phyloP scores from a whole-genome alignment of 108 stramenopile genomes.

The Skeletonema marinoi region DNA sequence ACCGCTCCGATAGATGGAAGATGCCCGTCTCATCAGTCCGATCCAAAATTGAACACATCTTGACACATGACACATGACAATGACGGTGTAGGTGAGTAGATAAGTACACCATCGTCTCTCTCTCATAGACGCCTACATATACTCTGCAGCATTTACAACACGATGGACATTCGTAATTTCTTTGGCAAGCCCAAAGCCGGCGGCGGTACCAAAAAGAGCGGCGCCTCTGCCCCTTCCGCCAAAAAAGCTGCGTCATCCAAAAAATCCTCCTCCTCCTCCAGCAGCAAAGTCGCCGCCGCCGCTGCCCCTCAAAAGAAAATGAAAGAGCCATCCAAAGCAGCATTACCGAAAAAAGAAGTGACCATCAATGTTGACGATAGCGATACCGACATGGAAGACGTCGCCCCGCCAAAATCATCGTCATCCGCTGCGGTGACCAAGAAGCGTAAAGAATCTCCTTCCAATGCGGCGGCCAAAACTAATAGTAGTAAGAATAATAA shows the following conservation, averaged over 20 bases:
- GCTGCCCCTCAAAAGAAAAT: not conserved
- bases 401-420: not conserved
- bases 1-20: too few species aligned
- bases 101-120: too few species aligned
- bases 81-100: too few species aligned
- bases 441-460: not conserved
- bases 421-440: not conserved
- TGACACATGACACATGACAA: too few species aligned
- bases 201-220: not conserved
- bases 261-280: not conserved
- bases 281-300: not conserved
- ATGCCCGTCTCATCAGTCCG: too few species aligned
- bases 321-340: not conserved
- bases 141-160: too few species aligned
- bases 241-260: not conserved
- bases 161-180: conserved; percentile 55
- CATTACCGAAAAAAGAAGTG: not conserved
- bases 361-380: conserved; percentile 4
- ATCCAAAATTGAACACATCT: too few species aligned
- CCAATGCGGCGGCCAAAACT: not conserved
- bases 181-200: conserved; percentile 29
- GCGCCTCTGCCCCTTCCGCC: not conserved
- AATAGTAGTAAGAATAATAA: not conserved
- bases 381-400: conserved; percentile 5
- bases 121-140: too few species aligned